Base-by-base conservation (phyloP, 1,284 basidiomycete genomes). In the Tylopilus sp. region DNA sequence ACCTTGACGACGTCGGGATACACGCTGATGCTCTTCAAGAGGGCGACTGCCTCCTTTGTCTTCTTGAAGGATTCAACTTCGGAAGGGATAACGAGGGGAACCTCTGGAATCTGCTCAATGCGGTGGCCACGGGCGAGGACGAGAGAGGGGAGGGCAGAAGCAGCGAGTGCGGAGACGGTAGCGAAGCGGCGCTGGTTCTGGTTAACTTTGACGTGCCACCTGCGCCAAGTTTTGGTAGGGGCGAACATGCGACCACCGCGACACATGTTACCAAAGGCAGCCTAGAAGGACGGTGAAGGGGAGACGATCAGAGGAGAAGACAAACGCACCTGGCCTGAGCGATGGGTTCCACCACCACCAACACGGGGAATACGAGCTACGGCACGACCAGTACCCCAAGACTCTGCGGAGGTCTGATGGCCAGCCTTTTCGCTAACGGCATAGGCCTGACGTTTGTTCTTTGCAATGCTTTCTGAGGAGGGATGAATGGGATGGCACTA, bases 351-450 rank as follows among this genome's bases (percentile, higher is more conserved):
- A 72, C 92, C 90, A 74, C 97, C 96, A 71, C 93, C 93, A 58
- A 99, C 96, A 92, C 97, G 96, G 74, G 97, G 97, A 71, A 99
- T 99, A 96, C 96, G 96, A 42, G 96, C 97, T 59, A 99, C 96
- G 64, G 97, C 97, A 78, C 97, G 94, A 89, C 96, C 96, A 63
- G 96, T 99, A 78, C 96, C 96, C 96, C 96, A 99, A 45, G 97
- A 99, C 74, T 96, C 93, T 59, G 96, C 96, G 58, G 88, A 92
- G 65, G 97, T 99, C 77, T 99, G 96, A 80, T 98, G 93, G 67
- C 97, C 97, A 59, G 97, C 97, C 77, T 97, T 97, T 77, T 89
- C 89, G 71, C 87, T 90, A 67, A 99, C 97, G 66, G 95, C 80
- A 77, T 99, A 98, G 42, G 96, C 86, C 79, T 99, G 96, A 63